Base-by-base conservation (phyloP, 2,329 filamentous ascomycete genomes). In the Arthrobotrys pseudoclavata region DNA sequence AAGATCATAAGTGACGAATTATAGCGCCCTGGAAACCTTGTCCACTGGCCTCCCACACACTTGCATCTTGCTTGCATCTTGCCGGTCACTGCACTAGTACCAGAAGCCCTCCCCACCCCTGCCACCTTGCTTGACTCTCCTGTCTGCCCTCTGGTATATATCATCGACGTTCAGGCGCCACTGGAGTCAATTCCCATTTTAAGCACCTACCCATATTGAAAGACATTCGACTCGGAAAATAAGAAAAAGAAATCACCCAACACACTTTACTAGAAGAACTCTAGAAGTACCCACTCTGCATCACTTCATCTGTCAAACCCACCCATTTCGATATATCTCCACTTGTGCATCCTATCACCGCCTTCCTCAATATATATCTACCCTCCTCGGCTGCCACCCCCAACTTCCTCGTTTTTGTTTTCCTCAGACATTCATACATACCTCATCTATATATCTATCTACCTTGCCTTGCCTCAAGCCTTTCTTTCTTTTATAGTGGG, bases 161-260 rank as follows among this genome's bases (percentile, higher is more conserved):
- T 77, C 72, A 69, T 76, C 60, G 60, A 76, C 24, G 74, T 71
- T 67, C 74, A 77, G 74, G 74, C 74, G 74, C 74, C 74, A 77
- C 74, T 77, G 71, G n/a, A n/a, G n/a, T 77, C 74, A 77, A 77
- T 71, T 70, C 67, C 74, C 74, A 77, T 77, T 77, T 67, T 71
- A 77, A 77, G 74, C 74, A 77, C 74, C 74, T 77, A 77, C 74
- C 74, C 67, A 77, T 71, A 77, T 77, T 77, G 74, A 77, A 71
- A 77, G 67, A 77, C 74, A 77, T 71, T 68, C 61, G 52, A 70
- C 61, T 77, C 74, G 74, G 67, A 71, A 71, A 67, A 67, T 57
- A 68, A 71, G 61, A 71, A 77, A 77, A 77, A 71, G 67, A 77
- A 77, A 75, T 13, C n/a, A 37, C 52, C 45, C 48, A 47, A 64